Conservation (phyloP, 768 basidiomycete species). For the Rhizopogon vesiculosus region DNA sequence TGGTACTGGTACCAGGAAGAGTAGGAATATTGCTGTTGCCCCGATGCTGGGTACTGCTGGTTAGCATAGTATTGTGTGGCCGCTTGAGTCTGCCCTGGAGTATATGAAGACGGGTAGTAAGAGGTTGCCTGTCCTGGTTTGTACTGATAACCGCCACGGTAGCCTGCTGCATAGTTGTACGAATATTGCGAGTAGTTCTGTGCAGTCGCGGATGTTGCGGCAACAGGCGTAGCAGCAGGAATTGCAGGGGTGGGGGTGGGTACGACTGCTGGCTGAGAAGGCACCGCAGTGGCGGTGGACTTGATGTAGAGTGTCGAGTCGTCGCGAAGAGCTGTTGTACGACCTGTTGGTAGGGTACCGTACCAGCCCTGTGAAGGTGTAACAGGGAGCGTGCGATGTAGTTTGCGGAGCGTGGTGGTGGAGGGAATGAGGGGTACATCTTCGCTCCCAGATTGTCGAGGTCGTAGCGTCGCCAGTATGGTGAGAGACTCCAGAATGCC, state of each 20-base stretch:
- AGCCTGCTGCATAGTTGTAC: constrained; percentile 30
- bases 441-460: constrained; percentile 43
- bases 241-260: constrained; percentile 29
- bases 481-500: constrained; percentile 67
- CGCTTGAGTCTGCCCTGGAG: constrained; percentile 21
- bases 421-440: constrained; percentile 55
- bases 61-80: constrained; percentile 32
- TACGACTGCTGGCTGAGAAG: constrained; percentile 28
- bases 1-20: constrained; percentile 41
- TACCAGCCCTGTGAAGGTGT: constrained; percentile 64
- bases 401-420: constrained; percentile 56
- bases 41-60: constrained; percentile 29
- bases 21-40: constrained; percentile 38
- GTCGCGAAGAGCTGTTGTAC: constrained; percentile 62
- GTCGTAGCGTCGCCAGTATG: constrained; percentile 65
- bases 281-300: constrained; percentile 33
- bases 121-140: constrained; percentile 31
- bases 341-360: constrained; percentile 61
- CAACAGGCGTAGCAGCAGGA: constrained; percentile 17
- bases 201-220: constrained; percentile 20
- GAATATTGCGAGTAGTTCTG: constrained; percentile 29
- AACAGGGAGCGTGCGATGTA: constrained; percentile 65
- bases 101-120: constrained; percentile 26
- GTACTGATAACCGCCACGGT: constrained; percentile 31
- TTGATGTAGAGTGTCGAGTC: constrained; percentile 70